Evolutionary conservation across 2,329 filamentous ascomycete genomes (phyloP).

Genomic region (Colletotrichum sp.): DNA sequence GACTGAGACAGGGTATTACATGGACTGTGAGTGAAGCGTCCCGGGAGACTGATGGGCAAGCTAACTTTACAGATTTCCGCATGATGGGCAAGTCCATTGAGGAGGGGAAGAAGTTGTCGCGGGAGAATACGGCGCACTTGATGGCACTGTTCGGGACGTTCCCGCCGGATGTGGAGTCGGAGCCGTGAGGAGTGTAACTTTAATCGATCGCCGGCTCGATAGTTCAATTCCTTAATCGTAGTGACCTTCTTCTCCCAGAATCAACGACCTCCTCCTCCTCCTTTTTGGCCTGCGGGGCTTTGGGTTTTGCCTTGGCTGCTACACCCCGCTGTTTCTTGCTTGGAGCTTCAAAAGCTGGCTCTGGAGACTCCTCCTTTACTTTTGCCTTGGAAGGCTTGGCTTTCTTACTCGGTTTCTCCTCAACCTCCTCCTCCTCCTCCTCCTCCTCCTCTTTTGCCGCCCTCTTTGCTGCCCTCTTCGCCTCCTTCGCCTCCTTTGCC

Average conservation of each 20-base stretch:
- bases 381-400: conserved; percentile 26
- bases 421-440: conserved; percentile 32
- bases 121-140: conserved; percentile 32
- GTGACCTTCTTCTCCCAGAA: conserved; percentile 30
- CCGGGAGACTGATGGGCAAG: not conserved
- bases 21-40: conserved; percentile 34
- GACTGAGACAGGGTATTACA: conserved; percentile 33
- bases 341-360: conserved; percentile 5
- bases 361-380: conserved; percentile 11
- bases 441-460: conserved; percentile 30
- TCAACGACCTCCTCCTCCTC: conserved; percentile 16
- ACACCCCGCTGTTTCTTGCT: conserved; percentile 29
- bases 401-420: conserved; percentile 31
- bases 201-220: not conserved
- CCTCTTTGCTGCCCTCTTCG: conserved; percentile 29
- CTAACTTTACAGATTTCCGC: conserved; percentile 34
- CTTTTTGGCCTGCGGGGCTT: not conserved
- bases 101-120: conserved; percentile 28
- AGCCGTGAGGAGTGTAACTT: conserved; percentile 25
- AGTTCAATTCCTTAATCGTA: conserved; percentile 27
- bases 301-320: not conserved
- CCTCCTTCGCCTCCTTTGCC: conserved; percentile 49
- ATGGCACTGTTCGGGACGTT: conserved; percentile 43
- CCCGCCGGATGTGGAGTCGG: conserved; percentile 37
- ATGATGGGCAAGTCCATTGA: conserved; percentile 35